Base-by-base conservation (phyloP, 345 rosid species). In the Camelina laxa region DNA sequence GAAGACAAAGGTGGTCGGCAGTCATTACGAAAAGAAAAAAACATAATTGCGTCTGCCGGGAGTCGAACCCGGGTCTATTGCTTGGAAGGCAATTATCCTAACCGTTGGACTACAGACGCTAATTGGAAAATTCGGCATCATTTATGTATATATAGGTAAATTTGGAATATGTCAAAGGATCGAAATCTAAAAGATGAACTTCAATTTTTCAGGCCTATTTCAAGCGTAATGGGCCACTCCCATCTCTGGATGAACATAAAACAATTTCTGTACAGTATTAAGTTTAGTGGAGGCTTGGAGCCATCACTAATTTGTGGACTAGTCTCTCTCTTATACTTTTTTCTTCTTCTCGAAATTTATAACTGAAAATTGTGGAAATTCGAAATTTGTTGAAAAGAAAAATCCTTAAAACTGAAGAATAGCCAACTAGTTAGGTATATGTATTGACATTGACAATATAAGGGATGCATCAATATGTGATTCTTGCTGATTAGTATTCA, bases 11-110 rank as follows among this genome's bases (percentile, higher is more conserved):
- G 30, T 27, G 30, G 30, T 27, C 30, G 30, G 27, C 5, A 27
- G 30, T 27, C 30, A 0, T 27, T 27, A 27, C 30, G 0, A 27
- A 27, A 27, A 27, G 4, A 27, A 4, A 3, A 24, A 24, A 24
- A 4, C 30, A 27, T 27, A 27, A 4, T 4, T 27, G 30, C 85
- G 89, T 88, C 66, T 85, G 88, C 90, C 87, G 88, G 89, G 88
- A 88, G 93, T 85, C 91, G 89, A 88, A 88, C 90, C 91, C 89
- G 88, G 91, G 87, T 85, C 90, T 88, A 86, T 87, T 86, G 83
- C 84, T 88, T 87, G 90, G 91, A 88, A 88, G 93, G 88, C 93
- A 87, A 89, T 84, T 88, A 89, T 89, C 91, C 90, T 88, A 82
- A 87, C 93, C 91, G 87, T 89, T 86, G 97, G 89, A 89, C 95